phyloP scores from a whole-genome alignment of 768 basidiomycete genomes.

The Trametes cinnabarina region DNA sequence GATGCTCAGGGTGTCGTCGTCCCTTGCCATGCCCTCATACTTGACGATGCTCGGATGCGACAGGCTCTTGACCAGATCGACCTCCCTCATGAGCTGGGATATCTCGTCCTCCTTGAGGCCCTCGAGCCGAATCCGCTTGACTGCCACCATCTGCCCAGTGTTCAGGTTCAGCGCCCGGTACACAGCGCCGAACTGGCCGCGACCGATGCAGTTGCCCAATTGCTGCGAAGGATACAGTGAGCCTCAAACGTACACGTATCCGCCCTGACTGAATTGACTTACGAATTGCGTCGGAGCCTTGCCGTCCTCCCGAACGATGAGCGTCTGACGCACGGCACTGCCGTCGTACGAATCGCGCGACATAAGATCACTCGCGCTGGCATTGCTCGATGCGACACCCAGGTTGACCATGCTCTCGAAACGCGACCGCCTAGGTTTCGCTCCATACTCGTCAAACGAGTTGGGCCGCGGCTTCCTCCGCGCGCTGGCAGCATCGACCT shows the following conservation, averaged over 20 bases:
- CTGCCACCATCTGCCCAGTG: slow-evolving; percentile 98
- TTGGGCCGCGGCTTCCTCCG: slow-evolving; percentile 57
- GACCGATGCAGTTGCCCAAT: slow-evolving; percentile 96
- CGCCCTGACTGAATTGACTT: slow-evolving; percentile 36
- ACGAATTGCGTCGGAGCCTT: slow-evolving; percentile 80
- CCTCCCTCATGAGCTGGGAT: slow-evolving; percentile 88
- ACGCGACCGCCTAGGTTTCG: slow-evolving; percentile 50
- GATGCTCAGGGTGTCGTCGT: slow-evolving; percentile 85
- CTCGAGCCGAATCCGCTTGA: slow-evolving; percentile 89
- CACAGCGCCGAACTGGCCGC: slow-evolving; percentile 95
- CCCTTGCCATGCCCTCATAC: slow-evolving; percentile 94
- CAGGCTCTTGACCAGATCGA: slow-evolving; percentile 86
- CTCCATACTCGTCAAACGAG: slow-evolving; percentile 67
- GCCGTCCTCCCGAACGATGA: slow-evolving; percentile 80
- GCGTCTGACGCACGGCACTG: slow-evolving; percentile 58
- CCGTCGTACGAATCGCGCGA: slow-evolving; percentile 64
- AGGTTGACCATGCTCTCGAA: slow-evolving; percentile 74
- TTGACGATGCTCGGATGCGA: slow-evolving; percentile 96
- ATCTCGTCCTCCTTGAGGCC: slow-evolving; percentile 92
- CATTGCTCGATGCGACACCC: slow-evolving; percentile 47
- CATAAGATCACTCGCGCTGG: slow-evolving; percentile 65
- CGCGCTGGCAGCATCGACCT: slow-evolving; percentile 56
- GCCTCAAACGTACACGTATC: background rate
- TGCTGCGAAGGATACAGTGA: slow-evolving; percentile 53
- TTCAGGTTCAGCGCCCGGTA: slow-evolving; percentile 92